These are phyloP conservation scores for Sporothrix globosa DNA, from an alignment of 2,329 filamentous ascomycete genomes.

Conservation along the genomic window DNA sequence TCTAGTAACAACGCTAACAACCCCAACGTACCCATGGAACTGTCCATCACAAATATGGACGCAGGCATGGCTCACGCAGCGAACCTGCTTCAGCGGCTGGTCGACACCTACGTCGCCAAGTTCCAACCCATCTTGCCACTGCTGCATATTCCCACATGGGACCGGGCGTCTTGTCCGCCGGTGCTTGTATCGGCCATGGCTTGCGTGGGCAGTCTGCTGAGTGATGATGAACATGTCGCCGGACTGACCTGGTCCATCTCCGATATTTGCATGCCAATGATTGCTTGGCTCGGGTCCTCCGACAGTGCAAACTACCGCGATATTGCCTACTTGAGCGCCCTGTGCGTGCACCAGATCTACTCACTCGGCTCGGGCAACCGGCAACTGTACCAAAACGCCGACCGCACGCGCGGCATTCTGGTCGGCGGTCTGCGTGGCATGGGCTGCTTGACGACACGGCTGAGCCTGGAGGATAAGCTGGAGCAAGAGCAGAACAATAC, in stretches of 20 bases:
- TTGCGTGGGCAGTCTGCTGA: constrained; percentile 41
- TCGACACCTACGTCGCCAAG: constrained; percentile 38
- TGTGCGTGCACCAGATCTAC: constrained; percentile 43
- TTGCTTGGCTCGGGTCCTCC: constrained; percentile 40
- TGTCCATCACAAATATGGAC: constrained; percentile 27
- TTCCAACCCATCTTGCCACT: constrained; percentile 43
- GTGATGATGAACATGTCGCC: constrained; percentile 28
- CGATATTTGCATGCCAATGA: constrained; percentile 40
- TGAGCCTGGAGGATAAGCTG: constrained; percentile 27
- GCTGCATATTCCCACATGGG: constrained; percentile 42
- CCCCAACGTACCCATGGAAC: neutral
- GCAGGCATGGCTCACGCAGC: constrained; percentile 35
- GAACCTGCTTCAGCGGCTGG: constrained; percentile 37
- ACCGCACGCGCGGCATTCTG: constrained; percentile 40
- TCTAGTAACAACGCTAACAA: neutral
- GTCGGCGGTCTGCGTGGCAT: constrained; percentile 41
- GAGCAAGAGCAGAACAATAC: constrained; percentile 18
- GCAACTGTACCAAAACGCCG: constrained; percentile 41
- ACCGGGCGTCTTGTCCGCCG: constrained; percentile 36
- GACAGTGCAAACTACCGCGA: constrained; percentile 39
- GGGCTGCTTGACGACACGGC: constrained; percentile 38
- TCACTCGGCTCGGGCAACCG: constrained; percentile 43
- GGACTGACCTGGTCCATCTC: constrained; percentile 38
- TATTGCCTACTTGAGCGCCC: constrained; percentile 40
- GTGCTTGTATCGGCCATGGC: constrained; percentile 41